A percentile compares a stretch with the other conserved stretches of the same genome.
These are phyloP conservation scores for Blastobotrys peoriensis DNA, from an alignment of 805 yeast genomes.

Conservation along the genomic window DNA sequence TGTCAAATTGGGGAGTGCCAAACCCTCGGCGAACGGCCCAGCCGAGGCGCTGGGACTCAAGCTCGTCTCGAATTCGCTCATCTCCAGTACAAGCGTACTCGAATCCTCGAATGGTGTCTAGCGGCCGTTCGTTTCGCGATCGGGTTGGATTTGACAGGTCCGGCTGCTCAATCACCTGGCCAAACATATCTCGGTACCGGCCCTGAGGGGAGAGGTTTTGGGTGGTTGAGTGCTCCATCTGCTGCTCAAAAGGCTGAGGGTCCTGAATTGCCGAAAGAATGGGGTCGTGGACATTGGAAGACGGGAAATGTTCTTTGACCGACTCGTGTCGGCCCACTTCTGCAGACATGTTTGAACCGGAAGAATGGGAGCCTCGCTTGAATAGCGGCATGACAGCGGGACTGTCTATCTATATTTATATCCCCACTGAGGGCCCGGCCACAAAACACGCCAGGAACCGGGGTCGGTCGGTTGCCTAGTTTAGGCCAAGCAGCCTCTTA, in stretches of 20 bases:
- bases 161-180: conserved; percentile 67
- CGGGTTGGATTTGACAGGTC: conserved; percentile 94
- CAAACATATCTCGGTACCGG: conserved; percentile 76
- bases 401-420: no score
- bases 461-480: no score
- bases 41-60: conserved; percentile 74
- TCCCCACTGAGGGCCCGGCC: no score
- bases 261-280: conserved; percentile 88
- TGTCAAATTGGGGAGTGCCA: conserved; percentile 45
- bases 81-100: conserved; percentile 95
- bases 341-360: neutral
- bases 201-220: conserved; percentile 45
- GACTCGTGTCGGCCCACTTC: neutral
- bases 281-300: conserved; percentile 68
- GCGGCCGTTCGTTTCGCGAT: conserved; percentile 89
- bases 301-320: conserved; percentile 1
- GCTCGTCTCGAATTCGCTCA: conserved; percentile 64
- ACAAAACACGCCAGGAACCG: no score
- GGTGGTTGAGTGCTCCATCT: conserved; percentile 30
- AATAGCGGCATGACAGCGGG: neutral
- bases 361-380: neutral
- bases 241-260: conserved; percentile 87
- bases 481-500: no score
- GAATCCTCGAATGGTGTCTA: conserved; percentile 90
- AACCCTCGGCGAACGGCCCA: conserved; percentile 71